Base-by-base conservation (phyloP, 192 early-diverging fungal genomes). In the Gryganskiella cystojenkinii region DNA sequence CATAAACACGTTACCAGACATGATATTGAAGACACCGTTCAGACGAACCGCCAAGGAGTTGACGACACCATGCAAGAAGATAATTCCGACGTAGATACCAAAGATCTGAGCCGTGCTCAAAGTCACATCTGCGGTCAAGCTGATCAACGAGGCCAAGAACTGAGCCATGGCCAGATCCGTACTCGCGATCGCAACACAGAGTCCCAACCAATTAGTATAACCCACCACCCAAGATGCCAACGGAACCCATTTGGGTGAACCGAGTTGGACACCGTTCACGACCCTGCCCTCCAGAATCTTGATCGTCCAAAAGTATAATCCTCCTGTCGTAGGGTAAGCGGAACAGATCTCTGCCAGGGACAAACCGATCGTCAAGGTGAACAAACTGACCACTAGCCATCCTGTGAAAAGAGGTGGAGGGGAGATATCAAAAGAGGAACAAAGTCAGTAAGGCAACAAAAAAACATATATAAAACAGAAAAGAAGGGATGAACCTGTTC, bases 281-380 rank as follows among this genome's bases (percentile, higher is more conserved):
- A 70, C 68, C 35, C 68, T 57, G 34, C 68, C 68, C 31, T 70
- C 68, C 59, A 70, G 28, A 30, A 70, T 70, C 68, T 70, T 70
- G 30, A 81, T 81, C 6, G 78, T 74, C 86, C 86, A 87, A 61
- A 82, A 87, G 71, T 87, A 87, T 11, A 87, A 61, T 46, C 83
- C 82, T 28, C 84, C 84, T 3, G 84, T 83, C 3, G 85, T 85
- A 19, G 85, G 84, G 52, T 74, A 87, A 42, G 85, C 83, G 28
- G 70, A 76, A 59, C 84, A 85, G 52, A 88, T 88, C 66, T 88
- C 83, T 28, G 85, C 86, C 57, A 88, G 50, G 11, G 83, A 83
- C n/a, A 81, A 47, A 7, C 81, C 81, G 28, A 86, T 67, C 19
- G 74, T 46, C 45, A 83, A 70, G 3, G 85, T 84, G 45, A 86